phyloP scores from a whole-genome alignment of 2,329 filamentous ascomycete species.

The Ascochyta viciae-villosae region DNA sequence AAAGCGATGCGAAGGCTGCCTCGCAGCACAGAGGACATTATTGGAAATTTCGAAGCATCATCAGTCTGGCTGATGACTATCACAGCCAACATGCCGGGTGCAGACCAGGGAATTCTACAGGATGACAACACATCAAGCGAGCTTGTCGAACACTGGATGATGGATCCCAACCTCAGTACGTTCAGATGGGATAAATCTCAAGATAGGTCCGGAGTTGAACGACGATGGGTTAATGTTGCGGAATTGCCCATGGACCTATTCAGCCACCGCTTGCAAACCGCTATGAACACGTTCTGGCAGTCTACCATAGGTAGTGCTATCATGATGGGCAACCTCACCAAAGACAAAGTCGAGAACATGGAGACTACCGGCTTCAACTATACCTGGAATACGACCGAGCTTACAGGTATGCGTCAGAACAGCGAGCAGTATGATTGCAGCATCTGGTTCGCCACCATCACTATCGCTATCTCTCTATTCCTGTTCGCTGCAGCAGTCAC shows the following conservation, averaged over 20 bases:
- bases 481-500: neutral
- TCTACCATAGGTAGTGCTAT: neutral
- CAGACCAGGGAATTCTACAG: too few species aligned
- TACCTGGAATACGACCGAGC: neutral
- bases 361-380: neutral
- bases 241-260: neutral
- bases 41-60: too few species aligned
- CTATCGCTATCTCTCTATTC: constrained; percentile 1
- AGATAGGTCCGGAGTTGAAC: neutral
- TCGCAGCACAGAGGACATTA: too few species aligned
- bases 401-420: neutral
- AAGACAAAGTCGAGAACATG: neutral
- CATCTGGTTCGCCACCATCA: constrained; percentile 5
- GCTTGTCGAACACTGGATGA: too few species aligned
- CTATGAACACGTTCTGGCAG: constrained; percentile 22
- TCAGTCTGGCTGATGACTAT: too few species aligned
- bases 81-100: too few species aligned
- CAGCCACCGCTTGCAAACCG: constrained; percentile 9
- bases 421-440: constrained; percentile 6
- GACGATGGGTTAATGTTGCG: neutral
- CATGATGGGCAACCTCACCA: neutral
- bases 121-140: too few species aligned
- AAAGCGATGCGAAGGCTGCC: too few species aligned
- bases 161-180: too few species aligned
- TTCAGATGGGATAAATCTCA: too few species aligned